Percentiles rank a stretch among this genome's conserved stretches.
Evolutionary conservation across 805 yeast species (phyloP).

Genomic region (Lipomyces spencermartinsiae): DNA sequence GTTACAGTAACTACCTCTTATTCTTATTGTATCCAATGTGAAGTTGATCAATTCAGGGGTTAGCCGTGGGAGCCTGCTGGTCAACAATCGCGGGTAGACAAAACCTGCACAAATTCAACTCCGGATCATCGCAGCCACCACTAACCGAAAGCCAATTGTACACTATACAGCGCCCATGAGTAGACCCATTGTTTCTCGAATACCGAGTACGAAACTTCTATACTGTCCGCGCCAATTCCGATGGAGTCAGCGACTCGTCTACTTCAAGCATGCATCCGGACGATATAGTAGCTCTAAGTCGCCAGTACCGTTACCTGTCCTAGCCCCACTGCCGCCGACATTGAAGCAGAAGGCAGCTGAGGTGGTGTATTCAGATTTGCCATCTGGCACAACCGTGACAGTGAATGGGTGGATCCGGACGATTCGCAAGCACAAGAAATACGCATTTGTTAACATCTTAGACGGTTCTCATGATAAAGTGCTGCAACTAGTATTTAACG

Average conservation of each 20-base stretch:
- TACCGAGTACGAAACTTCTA: background rate
- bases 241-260: background rate
- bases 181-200: background rate
- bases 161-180: background rate
- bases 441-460: constrained; percentile 76
- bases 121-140: background rate
- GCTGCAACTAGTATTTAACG: constrained; percentile 59
- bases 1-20: too few relatives aligned
- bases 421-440: constrained; percentile 72
- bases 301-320: background rate
- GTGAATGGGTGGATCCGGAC: constrained; percentile 79
- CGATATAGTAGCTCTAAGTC: background rate
- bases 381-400: constrained; percentile 46
- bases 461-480: constrained; percentile 73
- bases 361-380: constrained; percentile 5
- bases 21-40: too few relatives aligned
- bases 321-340: constrained; percentile 8
- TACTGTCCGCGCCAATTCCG: background rate
- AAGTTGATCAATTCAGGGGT: background rate
- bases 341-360: background rate
- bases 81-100: too few relatives aligned
- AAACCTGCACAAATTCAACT: background rate
- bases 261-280: background rate
- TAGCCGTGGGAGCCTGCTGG: background rate
- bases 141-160: background rate